phyloP scores from a whole-genome alignment of 768 basidiomycete species.

The Lactarius hatsudake region DNA sequence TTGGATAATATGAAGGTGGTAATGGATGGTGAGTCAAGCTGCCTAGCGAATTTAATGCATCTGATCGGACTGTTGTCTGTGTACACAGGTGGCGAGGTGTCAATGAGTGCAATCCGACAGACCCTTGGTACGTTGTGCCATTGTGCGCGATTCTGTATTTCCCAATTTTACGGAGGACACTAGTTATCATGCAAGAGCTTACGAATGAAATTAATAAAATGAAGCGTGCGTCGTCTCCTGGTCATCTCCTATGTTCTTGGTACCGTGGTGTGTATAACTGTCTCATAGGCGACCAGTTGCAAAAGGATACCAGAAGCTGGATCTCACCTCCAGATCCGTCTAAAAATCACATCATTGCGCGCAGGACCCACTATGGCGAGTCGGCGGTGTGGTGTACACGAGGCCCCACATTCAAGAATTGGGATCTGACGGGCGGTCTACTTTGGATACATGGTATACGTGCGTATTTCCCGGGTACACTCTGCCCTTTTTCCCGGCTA shows the following conservation, averaged over 20 bases:
- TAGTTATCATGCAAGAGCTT: constrained; percentile 7
- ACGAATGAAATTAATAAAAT: constrained; percentile 3
- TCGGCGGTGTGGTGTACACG: constrained; percentile 6
- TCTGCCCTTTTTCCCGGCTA: not conserved
- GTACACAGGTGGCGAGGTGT: not conserved
- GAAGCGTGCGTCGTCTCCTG: not conserved
- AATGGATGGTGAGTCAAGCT: constrained; percentile 4
- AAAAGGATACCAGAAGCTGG: not conserved
- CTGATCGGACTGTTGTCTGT: not conserved
- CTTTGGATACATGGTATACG: constrained; percentile 19
- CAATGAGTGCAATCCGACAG: not conserved
- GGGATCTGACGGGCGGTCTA: not conserved
- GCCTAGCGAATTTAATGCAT: not conserved
- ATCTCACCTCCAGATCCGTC: not conserved
- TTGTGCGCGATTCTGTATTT: not conserved
- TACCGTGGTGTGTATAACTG: too few relatives aligned
- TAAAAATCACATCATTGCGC: not conserved
- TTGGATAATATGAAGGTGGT: constrained; percentile 8
- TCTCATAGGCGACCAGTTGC: not conserved
- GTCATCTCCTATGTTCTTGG: not conserved
- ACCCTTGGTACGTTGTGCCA: not conserved
- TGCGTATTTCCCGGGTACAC: not conserved
- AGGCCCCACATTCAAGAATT: not conserved
- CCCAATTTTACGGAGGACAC: not conserved
- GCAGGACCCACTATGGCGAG: not conserved